These are phyloP conservation scores for Rauvolfia tetraphylla DNA, from an alignment of 257 asterid species.

Conservation along the genomic window DNA sequence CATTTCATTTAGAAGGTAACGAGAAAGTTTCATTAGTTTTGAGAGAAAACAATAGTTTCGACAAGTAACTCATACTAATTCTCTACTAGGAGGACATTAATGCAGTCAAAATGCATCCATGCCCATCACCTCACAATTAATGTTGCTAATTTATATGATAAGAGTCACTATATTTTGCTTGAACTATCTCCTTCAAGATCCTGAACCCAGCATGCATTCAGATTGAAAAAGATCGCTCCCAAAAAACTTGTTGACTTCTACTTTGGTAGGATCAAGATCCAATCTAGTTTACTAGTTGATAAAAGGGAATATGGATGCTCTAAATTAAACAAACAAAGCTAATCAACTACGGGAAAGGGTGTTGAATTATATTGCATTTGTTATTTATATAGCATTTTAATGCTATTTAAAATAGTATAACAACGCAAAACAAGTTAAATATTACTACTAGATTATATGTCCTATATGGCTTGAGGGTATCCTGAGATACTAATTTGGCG, in stretches of 20 bases:
- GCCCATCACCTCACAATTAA: no score
- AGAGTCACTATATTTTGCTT: background rate
- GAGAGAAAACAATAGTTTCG: no score
- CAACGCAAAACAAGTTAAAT: slow-evolving; percentile 53
- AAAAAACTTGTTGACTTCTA: slow-evolving; percentile 37
- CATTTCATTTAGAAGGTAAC: no score
- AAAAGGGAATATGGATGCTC: slow-evolving; percentile 60
- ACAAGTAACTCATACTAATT: no score
- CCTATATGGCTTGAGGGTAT: slow-evolving; percentile 42
- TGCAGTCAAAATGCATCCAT: no score
- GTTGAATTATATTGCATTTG: background rate
- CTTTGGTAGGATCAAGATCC: slow-evolving; percentile 37
- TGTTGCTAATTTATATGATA: background rate
- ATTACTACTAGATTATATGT: slow-evolving; percentile 61
- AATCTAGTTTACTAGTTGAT: slow-evolving; percentile 52
- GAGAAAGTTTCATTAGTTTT: no score
- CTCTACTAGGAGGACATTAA: no score
- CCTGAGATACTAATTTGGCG: slow-evolving; percentile 62
- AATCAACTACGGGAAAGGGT: slow-evolving; percentile 26
- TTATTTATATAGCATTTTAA: slow-evolving; percentile 28
- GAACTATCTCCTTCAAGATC: background rate
- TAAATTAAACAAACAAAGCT: slow-evolving; percentile 43
- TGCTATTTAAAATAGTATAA: slow-evolving; percentile 58
- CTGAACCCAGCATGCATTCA: slow-evolving; percentile 24
- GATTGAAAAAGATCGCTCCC: slow-evolving; percentile 27